Evolutionary conservation across 2,329 filamentous ascomycete genomes (phyloP), one percentile per base, ranked within the genome.

Genomic region (Lasiodiplodia hormozganensis): DNA sequence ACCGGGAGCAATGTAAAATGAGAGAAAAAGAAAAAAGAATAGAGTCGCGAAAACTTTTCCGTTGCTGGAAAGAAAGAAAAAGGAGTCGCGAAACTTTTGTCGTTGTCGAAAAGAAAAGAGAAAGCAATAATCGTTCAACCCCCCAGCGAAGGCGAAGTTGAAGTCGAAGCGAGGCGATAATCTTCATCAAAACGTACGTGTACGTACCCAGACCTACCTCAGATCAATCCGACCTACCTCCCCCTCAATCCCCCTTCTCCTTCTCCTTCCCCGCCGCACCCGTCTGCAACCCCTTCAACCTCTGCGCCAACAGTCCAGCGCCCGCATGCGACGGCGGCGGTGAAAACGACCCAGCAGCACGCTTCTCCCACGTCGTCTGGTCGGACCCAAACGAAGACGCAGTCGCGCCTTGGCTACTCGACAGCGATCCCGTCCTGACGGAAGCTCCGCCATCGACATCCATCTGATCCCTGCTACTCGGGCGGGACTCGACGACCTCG

Each of bases 261-360:
- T 28, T 28, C 28, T 28, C 28, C 3, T 28, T 5, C 25, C 25
- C 4, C 25, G 5, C 28, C 28, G 28, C 28, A 28, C 28, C 6
- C 28, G 28, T 28, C 28, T 52, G 47, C 28, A 92, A 80, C 6
- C 88, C 87, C 71, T 88, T 86, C 54, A 95, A 80, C 68, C 89
- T 86, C 76, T 88, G 88, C 12, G 92, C 92, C 18, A 96, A 81
- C 18, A 96, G 79, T 2, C 92, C 88, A 73, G 93, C 90, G 70
- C n/a, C 76, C 83, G 67, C 80, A 80, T n/a, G 79, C 79, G 38
- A 78, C 77, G 70, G 93, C 89, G 6, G 88, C 89, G 75, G 86
- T 91, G 73, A 76, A 88, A 23, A 93, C 8, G 57, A 64, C 2
- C 52, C 60, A 16, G 36, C 28, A 3, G 57, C 57, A 2, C 58